Evolutionary conservation across 306 rosid genomes (phyloP).

Genomic region (Corylus heterophylla): DNA sequence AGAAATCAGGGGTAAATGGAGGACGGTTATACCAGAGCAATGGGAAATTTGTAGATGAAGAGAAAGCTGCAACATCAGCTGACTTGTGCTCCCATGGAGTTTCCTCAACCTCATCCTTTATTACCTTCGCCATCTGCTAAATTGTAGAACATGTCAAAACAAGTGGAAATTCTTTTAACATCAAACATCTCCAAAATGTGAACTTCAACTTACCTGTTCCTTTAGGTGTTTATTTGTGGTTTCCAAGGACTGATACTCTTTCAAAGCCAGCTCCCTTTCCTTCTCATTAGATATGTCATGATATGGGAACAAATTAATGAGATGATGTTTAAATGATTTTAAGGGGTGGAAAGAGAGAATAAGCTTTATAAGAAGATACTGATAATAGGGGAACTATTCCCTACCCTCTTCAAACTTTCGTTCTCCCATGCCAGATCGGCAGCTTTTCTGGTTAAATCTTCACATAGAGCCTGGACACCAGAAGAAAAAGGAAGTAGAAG

Average conservation of each 20-base stretch:
- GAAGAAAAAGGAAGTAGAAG: neutral
- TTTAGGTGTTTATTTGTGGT: slow-evolving; percentile 70
- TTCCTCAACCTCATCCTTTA: slow-evolving; percentile 49
- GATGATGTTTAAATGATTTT: slow-evolving; percentile 18
- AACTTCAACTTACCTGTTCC: slow-evolving; percentile 59
- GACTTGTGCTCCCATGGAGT: slow-evolving; percentile 37
- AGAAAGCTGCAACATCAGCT: slow-evolving; percentile 37
- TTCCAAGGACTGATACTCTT: slow-evolving; percentile 75
- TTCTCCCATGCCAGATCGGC: slow-evolving; percentile 73
- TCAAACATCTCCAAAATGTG: slow-evolving; percentile 18
- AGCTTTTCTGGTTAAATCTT: slow-evolving; percentile 78
- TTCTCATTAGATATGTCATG: slow-evolving; percentile 43
- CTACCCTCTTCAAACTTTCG: slow-evolving; percentile 73
- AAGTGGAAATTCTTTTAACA: neutral
- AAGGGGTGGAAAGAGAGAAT: slow-evolving; percentile 20
- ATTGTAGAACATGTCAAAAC: slow-evolving; percentile 30
- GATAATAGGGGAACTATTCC: slow-evolving; percentile 15
- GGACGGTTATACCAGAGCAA: slow-evolving; percentile 60
- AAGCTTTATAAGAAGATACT: slow-evolving; percentile 20
- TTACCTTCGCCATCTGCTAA: slow-evolving; percentile 62
- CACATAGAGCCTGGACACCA: slow-evolving; percentile 75
- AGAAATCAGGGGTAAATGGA: slow-evolving; percentile 57
- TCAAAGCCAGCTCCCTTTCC: slow-evolving; percentile 81
- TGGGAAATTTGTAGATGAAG: slow-evolving; percentile 51
- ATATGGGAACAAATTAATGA: slow-evolving; percentile 25